Base-by-base conservation (phyloP, 768 basidiomycete species). In the Auricularia sp. region DNA sequence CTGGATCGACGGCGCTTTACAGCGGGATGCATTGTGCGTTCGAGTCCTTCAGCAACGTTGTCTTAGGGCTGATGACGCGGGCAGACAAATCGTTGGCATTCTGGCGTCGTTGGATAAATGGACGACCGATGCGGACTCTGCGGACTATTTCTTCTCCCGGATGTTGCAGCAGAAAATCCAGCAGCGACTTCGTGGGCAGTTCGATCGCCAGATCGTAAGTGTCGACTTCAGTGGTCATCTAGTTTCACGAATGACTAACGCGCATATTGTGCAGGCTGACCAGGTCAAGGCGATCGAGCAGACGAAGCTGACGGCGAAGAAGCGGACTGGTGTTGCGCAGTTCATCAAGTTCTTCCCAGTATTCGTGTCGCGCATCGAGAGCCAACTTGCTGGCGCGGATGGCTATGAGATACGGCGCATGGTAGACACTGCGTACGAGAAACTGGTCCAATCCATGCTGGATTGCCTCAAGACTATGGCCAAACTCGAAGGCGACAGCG, bases 391-490 rank as follows among this genome's bases (percentile, higher is more conserved):
- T 59, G 89, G 87, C 8, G 84, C 86, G 10, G 88, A 91, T 69
- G 83, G 79, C 3, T 80, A 94, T 65, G 90, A 90, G 70, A 87
- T 95, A 67, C 85, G 95, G 37, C 77, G 77, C 8, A 83, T 77
- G 61, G 90, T 97, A 39, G 89, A 98, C 71, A 76, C 79, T 3
- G 88, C 91, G 0, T 97, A 98, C 72, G 94, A 95, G 72, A 85
- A 81, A 69, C 90, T 98, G 54, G 89, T 94, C 44, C 86, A 89
- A 67, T 80, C 87, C 54, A 97, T 98, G 85, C 95, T 98, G 71
- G 94, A 93, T 56, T 89, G 86, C 14, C 75, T 98, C 67, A 94
- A 94, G 75, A 94, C 95, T 67, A 92, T 98, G 85, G 96, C 95
- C 11, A 98, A 97, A 74, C 77, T 96, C 81, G 90, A 94, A 65